Base-by-base conservation (phyloP, 1,284 basidiomycete genomes). In the Trametes pubescens region DNA sequence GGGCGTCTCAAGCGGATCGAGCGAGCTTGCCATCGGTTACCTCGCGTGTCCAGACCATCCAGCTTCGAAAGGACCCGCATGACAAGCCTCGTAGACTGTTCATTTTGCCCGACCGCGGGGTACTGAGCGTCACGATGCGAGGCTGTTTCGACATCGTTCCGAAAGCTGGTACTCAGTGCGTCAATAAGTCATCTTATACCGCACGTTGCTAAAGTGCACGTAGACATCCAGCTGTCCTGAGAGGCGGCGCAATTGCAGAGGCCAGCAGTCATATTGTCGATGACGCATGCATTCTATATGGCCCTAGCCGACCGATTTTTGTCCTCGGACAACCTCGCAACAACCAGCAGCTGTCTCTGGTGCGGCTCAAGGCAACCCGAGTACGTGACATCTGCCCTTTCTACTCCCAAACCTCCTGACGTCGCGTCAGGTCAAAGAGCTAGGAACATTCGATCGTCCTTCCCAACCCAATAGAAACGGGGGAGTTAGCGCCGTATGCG, bases 1-100 rank as follows among this genome's bases (percentile, higher is more conserved):
- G 22, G 4, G 11, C 13, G 18, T 26, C 26, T n/a, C 47, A 24
- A n/a, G 13, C 11, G 7, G 5, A 10, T 26, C 24, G 24, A 8
- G 11, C 24, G 22, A 24, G 47, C 9, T 1, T 11, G 7, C 26
- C 24, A 24, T 3, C 56, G 1, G 29, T 14, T 29, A 5, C 2
- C 2, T 44, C 9, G 6, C 22, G 2, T 26, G 6, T 4, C 13
- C 4, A 18, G 22, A 43, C 26, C 11, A 43, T 70, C 5, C 69
- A 61, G 29, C 59, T 69, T 35, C 61, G 56, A 14, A 74, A 72
- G 24, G 74, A 77, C 7, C 59, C 70, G 55, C 65, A 75, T 53
- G 83, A 83, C 67, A 81, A 74, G 62, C 75, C 81, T n/a, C 79
- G 82, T 11, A 76, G 80, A n/a, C 38, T 83, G 26, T 62, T 84